phyloP scores from a whole-genome alignment of 495 filamentous ascomycete species.

The Rusavskia elegans region DNA sequence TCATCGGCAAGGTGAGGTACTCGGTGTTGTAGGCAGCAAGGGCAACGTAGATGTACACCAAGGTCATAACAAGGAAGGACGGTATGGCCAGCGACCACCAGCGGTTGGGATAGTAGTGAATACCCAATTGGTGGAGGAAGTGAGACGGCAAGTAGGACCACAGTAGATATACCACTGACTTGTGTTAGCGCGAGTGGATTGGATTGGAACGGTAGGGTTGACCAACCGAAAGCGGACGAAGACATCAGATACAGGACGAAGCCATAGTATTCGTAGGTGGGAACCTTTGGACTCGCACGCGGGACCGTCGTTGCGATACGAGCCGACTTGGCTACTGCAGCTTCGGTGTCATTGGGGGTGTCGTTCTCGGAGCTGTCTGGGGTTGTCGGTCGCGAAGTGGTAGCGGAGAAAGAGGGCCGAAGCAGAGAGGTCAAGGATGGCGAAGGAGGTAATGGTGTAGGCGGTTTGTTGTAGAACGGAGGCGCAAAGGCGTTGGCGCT shows the following conservation, averaged over 20 bases:
- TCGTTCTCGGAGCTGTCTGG: slow-evolving; percentile 84
- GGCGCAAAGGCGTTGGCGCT: slow-evolving; percentile 51
- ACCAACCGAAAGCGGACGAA: slow-evolving; percentile 51
- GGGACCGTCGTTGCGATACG: slow-evolving; percentile 58
- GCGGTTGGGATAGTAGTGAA: slow-evolving; percentile 90
- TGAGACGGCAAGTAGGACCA: slow-evolving; percentile 90
- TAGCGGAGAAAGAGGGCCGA: slow-evolving; percentile 49
- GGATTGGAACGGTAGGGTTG: not conserved
- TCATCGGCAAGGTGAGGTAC: slow-evolving; percentile 68
- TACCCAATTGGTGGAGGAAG: slow-evolving; percentile 81
- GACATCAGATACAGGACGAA: slow-evolving; percentile 88
- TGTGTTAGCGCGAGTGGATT: not conserved
- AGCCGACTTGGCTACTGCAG: slow-evolving; percentile 46
- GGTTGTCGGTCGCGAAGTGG: slow-evolving; percentile 74
- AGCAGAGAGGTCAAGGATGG: slow-evolving; percentile 93
- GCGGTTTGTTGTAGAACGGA: slow-evolving; percentile 77
- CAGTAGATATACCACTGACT: slow-evolving; percentile 63
- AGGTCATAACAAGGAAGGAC: slow-evolving; percentile 69
- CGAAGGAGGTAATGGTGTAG: slow-evolving; percentile 80
- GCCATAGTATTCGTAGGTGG: slow-evolving; percentile 98
- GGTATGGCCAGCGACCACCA: slow-evolving; percentile 96
- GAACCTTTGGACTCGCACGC: slow-evolving; percentile 78
- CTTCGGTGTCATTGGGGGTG: slow-evolving; percentile 42
- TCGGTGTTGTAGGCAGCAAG: slow-evolving; percentile 82
- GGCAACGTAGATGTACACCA: slow-evolving; percentile 89